Evolutionary conservation across 2,329 filamentous ascomycete genomes (phyloP), one percentile per base, ranked within the genome.

Genomic region (Monosporascus ibericus): DNA sequence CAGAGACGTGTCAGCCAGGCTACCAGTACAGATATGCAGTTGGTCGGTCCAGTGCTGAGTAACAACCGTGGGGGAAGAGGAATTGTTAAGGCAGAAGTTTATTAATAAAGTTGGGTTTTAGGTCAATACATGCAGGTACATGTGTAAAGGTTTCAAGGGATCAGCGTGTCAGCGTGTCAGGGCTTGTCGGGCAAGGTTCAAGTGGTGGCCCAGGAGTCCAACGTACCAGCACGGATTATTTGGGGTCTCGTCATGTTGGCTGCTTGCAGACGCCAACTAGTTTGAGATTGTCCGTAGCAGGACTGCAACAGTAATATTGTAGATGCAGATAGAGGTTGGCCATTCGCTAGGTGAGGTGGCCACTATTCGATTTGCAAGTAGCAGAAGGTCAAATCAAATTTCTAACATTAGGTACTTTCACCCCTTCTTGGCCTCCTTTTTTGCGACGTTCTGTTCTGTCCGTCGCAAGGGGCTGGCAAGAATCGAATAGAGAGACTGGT

Each of bases 181-280:
- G 51, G 46, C 42, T 52, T 52, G 48, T 52, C 51, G 30, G 44
- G 30, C 30, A 34, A 34, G 9, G 30, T 14, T 34, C 30, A 14
- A 34, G 30, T 34, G 30, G 30, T 34, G 30, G 30, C 24, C 44
- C 44, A 42, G 38, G 40, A 18, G 44, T 51, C 48, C 39, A 25
- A 73, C 79, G 63, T 79, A 83, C 80, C 80, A 66, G 80, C 80
- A 66, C 80, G 78, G 70, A 83, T 74, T 61, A 83, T 81, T 61
- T 75, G 74, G 63, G 79, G 79, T 70, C 79, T 78, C 65, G 79
- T 80, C 80, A 83, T 83, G 64, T 62, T 76, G 72, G 63, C 66
- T 61, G 57, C 58, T 59, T 55, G 58, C 50, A 14, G 30, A 11
- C 30, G 30, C 30, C 30, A 34, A 14, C 30, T 34, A 5, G 30